These are phyloP conservation scores for Xylariomycetidae sp. DNA, from an alignment of 2,329 filamentous ascomycete species.

Conservation along the genomic window DNA sequence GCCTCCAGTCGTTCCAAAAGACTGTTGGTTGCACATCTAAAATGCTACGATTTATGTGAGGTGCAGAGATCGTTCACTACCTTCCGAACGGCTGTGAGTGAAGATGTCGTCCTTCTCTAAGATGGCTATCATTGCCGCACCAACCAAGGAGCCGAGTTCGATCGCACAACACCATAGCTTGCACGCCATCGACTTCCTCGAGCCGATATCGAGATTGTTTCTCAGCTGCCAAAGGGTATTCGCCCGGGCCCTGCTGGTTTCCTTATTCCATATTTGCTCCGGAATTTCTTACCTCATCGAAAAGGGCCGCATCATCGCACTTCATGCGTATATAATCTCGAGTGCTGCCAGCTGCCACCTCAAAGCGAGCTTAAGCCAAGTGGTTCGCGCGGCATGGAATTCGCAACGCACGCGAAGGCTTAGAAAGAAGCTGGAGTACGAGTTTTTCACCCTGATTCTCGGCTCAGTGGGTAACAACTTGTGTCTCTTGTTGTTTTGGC, in stretches of 20 bases:
- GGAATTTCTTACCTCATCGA: conserved; percentile 24
- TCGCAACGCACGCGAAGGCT: conserved; percentile 25
- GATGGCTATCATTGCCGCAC: conserved; percentile 33
- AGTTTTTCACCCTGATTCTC: conserved; percentile 47
- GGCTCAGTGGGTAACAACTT: conserved; percentile 45
- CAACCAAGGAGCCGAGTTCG: conserved; percentile 29
- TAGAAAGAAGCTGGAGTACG: conserved; percentile 44
- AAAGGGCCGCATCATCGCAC: conserved; percentile 24
- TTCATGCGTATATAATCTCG: conserved; percentile 25
- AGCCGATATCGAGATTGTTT: conserved; percentile 30
- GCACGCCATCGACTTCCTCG: conserved; percentile 27
- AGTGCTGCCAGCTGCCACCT: conserved; percentile 7
- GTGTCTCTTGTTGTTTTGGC: conserved; percentile 51
- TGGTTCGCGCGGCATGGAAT: conserved; percentile 31
- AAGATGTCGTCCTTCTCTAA: conserved; percentile 24
- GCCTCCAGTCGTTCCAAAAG: too few relatives aligned
- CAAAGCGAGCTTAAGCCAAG: conserved; percentile 10
- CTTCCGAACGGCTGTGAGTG: too few relatives aligned
- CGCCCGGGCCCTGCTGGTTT: conserved; percentile 24
- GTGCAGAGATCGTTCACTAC: too few relatives aligned
- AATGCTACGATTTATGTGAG: too few relatives aligned
- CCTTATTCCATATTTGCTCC: conserved; percentile 28
- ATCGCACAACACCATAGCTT: conserved; percentile 26
- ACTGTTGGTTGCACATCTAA: too few relatives aligned
- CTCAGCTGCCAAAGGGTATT: conserved; percentile 32